phyloP scores from a whole-genome alignment of 2,329 filamentous ascomycete species.

The Elsinoe arachidis region DNA sequence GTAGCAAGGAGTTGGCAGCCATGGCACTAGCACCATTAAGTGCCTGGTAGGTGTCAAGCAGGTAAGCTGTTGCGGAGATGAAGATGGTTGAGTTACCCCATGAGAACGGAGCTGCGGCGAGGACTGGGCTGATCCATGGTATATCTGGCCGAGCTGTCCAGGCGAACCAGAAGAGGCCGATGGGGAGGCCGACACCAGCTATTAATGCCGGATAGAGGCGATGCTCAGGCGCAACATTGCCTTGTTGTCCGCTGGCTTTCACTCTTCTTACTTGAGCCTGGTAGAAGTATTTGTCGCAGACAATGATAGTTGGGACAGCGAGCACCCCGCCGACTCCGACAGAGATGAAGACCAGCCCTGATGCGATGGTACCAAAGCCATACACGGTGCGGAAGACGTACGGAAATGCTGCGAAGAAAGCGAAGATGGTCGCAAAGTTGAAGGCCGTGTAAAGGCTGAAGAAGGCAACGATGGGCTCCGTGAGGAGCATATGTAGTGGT shows the following conservation, averaged over 20 bases:
- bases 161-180: conserved; percentile 16
- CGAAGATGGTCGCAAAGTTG: conserved; percentile 25
- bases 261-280: not conserved
- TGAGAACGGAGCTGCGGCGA: conserved; percentile 20
- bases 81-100: conserved; percentile 23
- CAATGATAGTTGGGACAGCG: not conserved
- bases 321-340: conserved; percentile 18
- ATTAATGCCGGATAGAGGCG: conserved; percentile 10
- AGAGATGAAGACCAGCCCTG: conserved; percentile 21
- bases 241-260: too few species aligned
- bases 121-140: conserved; percentile 18
- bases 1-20: conserved; percentile 26
- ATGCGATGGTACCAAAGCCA: conserved; percentile 17
- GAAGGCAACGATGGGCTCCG: conserved; percentile 30
- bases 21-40: conserved; percentile 27
- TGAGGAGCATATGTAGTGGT: conserved; percentile 28
- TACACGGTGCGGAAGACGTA: conserved; percentile 21
- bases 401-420: conserved; percentile 28
- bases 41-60: conserved; percentile 30
- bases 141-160: conserved; percentile 13
- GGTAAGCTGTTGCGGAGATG: conserved; percentile 33
- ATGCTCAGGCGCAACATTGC: conserved; percentile 6
- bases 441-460: conserved; percentile 27
- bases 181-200: conserved; percentile 4
- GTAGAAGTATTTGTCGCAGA: conserved; percentile 1